These are phyloP conservation scores for Globisporangium barbulae DNA, from an alignment of 352 stramenopile species.

Conservation along the genomic window DNA sequence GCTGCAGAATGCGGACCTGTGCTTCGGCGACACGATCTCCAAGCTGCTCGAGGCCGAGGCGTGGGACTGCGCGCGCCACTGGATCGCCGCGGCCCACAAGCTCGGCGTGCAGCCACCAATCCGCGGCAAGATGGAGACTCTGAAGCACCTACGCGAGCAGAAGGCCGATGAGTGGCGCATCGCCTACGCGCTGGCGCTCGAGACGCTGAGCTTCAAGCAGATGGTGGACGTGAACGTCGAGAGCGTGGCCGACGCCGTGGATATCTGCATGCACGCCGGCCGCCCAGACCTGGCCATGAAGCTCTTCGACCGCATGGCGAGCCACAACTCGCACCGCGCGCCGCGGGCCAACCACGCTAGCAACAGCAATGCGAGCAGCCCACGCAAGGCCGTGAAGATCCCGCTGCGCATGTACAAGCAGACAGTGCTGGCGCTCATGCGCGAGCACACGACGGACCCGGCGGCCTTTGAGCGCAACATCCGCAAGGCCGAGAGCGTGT, in stretches of 20 bases:
- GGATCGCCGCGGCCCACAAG: constrained; percentile 47
- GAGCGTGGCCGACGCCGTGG: constrained; percentile 63
- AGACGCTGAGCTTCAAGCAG: constrained; percentile 70
- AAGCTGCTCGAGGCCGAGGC: constrained; percentile 65
- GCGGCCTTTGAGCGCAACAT: constrained; percentile 30
- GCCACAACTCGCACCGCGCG: constrained; percentile 40
- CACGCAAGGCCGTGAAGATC: constrained; percentile 21
- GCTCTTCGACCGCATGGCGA: constrained; percentile 50
- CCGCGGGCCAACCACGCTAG: neutral
- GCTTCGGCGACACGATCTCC: constrained; percentile 71
- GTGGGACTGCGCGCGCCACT: constrained; percentile 53
- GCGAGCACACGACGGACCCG: constrained; percentile 27
- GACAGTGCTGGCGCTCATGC: constrained; percentile 49
- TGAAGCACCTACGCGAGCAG: constrained; percentile 33
- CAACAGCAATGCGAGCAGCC: constrained; percentile 16
- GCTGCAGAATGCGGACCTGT: constrained; percentile 55
- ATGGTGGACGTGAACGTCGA: constrained; percentile 64
- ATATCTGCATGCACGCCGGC: constrained; percentile 52
- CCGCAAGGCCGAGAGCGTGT: constrained; percentile 54
- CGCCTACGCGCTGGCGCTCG: constrained; percentile 62
- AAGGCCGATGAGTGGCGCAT: constrained; percentile 63
- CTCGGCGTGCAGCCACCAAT: constrained; percentile 54
- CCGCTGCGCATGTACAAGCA: constrained; percentile 73
- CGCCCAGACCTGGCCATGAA: constrained; percentile 50
- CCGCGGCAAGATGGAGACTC: constrained; percentile 57